These are phyloP conservation scores for Yamadazyma olivae DNA, from an alignment of 805 yeast species.

Conservation along the genomic window DNA sequence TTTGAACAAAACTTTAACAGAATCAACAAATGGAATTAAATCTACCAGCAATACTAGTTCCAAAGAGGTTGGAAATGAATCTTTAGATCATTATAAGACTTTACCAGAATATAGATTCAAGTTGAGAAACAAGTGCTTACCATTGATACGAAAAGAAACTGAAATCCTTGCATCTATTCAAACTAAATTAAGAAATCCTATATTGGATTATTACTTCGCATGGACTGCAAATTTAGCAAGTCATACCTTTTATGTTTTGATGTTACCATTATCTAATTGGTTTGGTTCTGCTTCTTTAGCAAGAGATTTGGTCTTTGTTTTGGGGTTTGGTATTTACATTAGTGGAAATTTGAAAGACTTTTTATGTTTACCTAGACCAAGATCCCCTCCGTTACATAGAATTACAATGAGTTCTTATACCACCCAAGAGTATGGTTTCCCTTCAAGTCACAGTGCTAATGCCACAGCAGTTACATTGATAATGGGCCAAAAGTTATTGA, in stretches of 20 bases:
- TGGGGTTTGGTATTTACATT: constrained; percentile 68
- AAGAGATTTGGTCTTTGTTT: constrained; percentile 56
- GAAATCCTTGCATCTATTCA: constrained; percentile 58
- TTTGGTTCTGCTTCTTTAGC: constrained; percentile 58
- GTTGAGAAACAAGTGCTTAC: constrained; percentile 52
- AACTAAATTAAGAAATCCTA: constrained; percentile 40
- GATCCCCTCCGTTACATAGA: constrained; percentile 87
- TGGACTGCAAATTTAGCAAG: constrained; percentile 88
- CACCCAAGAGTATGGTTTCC: constrained; percentile 91
- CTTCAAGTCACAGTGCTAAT: constrained; percentile 91
- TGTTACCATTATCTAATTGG: constrained; percentile 86
- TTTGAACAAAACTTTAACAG: too few relatives aligned
- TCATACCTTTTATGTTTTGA: constrained; percentile 88
- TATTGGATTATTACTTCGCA: constrained; percentile 73
- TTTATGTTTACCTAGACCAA: constrained; percentile 88
- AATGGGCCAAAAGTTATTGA: constrained; percentile 13
- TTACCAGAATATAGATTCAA: constrained; percentile 51
- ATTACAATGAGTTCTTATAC: constrained; percentile 91
- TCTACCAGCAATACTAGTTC: constrained; percentile 3
- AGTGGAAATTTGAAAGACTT: constrained; percentile 80
- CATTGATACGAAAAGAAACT: constrained; percentile 64
- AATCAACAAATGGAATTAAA: neutral
- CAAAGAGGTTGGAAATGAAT: constrained; percentile 72
- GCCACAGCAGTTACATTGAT: constrained; percentile 78
- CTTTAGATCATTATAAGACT: constrained; percentile 60